These are phyloP conservation scores for Acacia melanoxylon DNA, from an alignment of 306 rosid species.

Conservation along the genomic window DNA sequence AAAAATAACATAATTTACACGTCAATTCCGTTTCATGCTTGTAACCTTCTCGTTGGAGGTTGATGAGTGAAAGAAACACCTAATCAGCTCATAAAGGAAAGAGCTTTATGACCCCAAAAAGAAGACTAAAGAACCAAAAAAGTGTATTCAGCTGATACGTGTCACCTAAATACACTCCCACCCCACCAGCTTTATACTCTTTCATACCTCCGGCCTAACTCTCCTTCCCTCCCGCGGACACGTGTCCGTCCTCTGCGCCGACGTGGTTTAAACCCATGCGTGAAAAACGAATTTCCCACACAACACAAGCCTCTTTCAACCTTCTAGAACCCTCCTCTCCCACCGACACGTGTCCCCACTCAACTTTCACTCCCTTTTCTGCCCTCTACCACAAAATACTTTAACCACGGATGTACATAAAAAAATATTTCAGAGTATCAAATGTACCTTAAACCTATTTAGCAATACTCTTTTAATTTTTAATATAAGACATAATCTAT, in stretches of 20 bases:
- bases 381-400: too few relatives aligned
- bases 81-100: constrained; percentile 17
- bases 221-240: constrained; percentile 42
- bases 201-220: constrained; percentile 60
- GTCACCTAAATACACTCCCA: constrained; percentile 21
- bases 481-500: too few relatives aligned
- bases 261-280: constrained; percentile 53
- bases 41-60: constrained; percentile 40
- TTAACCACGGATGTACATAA: too few relatives aligned
- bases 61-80: constrained; percentile 71
- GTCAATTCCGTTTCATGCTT: constrained; percentile 7
- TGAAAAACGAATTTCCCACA: constrained; percentile 38
- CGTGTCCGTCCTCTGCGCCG: constrained; percentile 31
- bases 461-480: too few relatives aligned
- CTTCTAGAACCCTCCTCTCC: constrained; percentile 2
- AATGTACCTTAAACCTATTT: too few relatives aligned
- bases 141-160: constrained; percentile 22
- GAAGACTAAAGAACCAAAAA: neutral
- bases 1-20: neutral
- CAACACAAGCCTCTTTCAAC: neutral
- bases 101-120: neutral
- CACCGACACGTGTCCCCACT: constrained; percentile 34
- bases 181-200: neutral
- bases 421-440: accelerated
- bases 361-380: neutral